Percentiles rank a stretch among this genome's conserved stretches.
These are phyloP conservation scores for Tolypocladium guangdongense DNA, from an alignment of 2,329 filamentous ascomycete species.

Conservation along the genomic window DNA sequence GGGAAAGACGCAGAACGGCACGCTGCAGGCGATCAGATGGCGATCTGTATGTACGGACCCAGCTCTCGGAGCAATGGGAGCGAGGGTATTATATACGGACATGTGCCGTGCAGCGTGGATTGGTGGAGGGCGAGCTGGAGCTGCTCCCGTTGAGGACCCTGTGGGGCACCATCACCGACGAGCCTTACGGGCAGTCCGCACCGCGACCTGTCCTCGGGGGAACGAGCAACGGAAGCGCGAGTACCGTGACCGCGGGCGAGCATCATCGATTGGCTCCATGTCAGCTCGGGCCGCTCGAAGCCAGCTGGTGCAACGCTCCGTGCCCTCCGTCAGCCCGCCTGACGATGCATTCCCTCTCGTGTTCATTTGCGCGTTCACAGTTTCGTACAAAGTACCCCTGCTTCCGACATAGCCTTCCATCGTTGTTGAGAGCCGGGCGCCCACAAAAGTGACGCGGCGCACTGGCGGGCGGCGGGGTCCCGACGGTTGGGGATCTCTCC, in stretches of 20 bases:
- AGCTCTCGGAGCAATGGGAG: background rate
- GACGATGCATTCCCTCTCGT: background rate
- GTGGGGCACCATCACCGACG: background rate
- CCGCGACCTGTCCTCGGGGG: background rate
- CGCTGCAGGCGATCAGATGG: background rate
- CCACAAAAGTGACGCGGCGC: background rate
- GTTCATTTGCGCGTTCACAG: background rate
- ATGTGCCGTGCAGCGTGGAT: background rate
- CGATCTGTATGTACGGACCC: background rate
- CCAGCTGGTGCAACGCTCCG: no score
- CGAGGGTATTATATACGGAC: background rate
- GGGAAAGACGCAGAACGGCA: background rate
- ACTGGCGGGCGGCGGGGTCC: background rate
- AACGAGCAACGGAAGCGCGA: background rate
- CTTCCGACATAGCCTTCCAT: background rate
- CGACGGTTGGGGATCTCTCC: background rate
- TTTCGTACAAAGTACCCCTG: no score
- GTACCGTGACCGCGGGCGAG: no score
- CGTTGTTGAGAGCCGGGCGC: background rate
- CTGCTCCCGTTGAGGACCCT: background rate
- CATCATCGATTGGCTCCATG: background rate
- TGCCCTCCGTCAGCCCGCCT: no score
- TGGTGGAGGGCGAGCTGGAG: background rate
- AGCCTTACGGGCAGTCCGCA: no score
- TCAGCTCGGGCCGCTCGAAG: background rate